Evolutionary conservation across 805 yeast genomes (phyloP), one percentile per base, ranked within the genome.

Genomic region (Nakazawaea molendinolei): DNA sequence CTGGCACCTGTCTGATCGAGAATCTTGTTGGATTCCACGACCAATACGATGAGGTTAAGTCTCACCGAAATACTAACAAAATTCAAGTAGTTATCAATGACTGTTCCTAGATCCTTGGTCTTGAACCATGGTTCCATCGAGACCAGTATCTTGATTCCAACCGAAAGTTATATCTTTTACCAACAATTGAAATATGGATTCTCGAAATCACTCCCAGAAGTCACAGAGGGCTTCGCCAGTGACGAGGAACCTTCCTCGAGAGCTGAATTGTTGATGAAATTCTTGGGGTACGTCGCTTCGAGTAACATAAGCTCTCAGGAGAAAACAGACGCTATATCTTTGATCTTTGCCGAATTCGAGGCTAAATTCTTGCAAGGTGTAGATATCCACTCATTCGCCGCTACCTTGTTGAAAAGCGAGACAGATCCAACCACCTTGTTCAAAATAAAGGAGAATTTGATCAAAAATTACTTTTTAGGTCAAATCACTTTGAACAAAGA

Each of bases 371-470:
- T 87, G 45, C 71, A 69, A 46, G 83, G 82, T 30, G 65, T 64
- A 43, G 97, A 90, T 54, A 86, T 92, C 49, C 98, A 92, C 60
- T 72, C 92, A 5, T 74, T 89, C 42, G 97, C 95, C 22, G 80
- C 92, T 21, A 60, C 64, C 18, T 68, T 86, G 43, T 67, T 83
- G 46, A 71, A 67, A 28, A 72, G 69, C 38, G 80, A 72, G 37
- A 56, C 63, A 15, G 66, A 61, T 48, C 79, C 84, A 50, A 83
- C 95, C 27, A 74, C 90, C 28, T 56, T 74, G 36, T 65, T 61
- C 38, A 89, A 90, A 60, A 81, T 79, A 44, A 84, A 82, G 51
- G 63, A 61, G 49, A 65, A 66, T 26, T 72, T 92, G 40, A 78
- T 92, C 52, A 79, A 79, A 52, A 75, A 85, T 61, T 92, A 92